These are phyloP conservation scores for Lactifluus pinguis DNA, from an alignment of 768 basidiomycete genomes.

Conservation along the genomic window DNA sequence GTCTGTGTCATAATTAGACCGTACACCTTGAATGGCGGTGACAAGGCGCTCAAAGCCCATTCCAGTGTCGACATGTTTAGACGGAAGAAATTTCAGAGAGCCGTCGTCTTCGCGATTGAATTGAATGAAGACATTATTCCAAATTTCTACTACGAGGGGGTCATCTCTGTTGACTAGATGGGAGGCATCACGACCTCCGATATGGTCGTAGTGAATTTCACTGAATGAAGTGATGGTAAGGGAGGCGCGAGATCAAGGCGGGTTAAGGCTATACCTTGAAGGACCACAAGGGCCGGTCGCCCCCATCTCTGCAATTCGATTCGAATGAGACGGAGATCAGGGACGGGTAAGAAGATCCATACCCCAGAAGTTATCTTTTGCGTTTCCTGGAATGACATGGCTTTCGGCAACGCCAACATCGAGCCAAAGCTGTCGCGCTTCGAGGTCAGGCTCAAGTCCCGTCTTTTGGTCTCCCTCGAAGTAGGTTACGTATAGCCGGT, in stretches of 20 bases:
- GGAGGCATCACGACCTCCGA: slow-evolving; percentile 94
- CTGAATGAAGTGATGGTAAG: slow-evolving; percentile 30
- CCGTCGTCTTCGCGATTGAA: slow-evolving; percentile 93
- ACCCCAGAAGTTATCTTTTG: slow-evolving; percentile 99
- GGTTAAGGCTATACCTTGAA: slow-evolving; percentile 53
- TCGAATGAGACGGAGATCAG: background rate
- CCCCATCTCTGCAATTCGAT: slow-evolving; percentile 76
- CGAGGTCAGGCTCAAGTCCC: slow-evolving; percentile 79
- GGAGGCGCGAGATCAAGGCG: background rate
- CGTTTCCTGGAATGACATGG: slow-evolving; percentile 87
- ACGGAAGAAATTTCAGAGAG: slow-evolving; percentile 68
- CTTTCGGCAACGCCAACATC: slow-evolving; percentile 82
- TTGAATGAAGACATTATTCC: slow-evolving; percentile 99
- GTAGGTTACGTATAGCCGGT: slow-evolving; percentile 94
- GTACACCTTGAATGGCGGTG: slow-evolving; percentile 81
- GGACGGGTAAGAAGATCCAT: slow-evolving; percentile 22
- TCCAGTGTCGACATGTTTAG: slow-evolving; percentile 96
- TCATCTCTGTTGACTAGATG: slow-evolving; percentile 93
- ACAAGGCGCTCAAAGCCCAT: slow-evolving; percentile 99
- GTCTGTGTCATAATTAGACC: slow-evolving; percentile 98
- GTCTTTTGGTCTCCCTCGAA: slow-evolving; percentile 89
- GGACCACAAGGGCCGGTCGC: slow-evolving; percentile 97
- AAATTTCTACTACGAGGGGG: slow-evolving; percentile 94
- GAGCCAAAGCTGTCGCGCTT: slow-evolving; percentile 83
- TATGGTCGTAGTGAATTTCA: slow-evolving; percentile 94